phyloP scores from a whole-genome alignment of 2,329 filamentous ascomycete genomes.

The Scortechinia acanthostroma region DNA sequence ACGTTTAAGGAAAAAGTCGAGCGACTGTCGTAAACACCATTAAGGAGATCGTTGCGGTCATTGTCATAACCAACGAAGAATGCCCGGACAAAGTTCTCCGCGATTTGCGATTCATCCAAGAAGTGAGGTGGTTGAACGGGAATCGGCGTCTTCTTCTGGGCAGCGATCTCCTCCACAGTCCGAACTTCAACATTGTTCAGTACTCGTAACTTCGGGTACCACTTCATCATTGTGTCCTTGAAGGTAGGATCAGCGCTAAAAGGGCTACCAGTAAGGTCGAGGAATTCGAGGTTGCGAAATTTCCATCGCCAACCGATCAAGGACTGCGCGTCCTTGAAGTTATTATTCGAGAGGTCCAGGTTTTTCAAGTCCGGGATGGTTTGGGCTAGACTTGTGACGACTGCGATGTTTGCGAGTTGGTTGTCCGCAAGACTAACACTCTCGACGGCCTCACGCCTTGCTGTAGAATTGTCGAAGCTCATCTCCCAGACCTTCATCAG shows the following conservation, averaged over 20 bases:
- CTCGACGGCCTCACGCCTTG: slow-evolving; percentile 43
- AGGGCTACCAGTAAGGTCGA: slow-evolving; percentile 45
- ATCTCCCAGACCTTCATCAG: slow-evolving; percentile 52
- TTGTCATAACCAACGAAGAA: slow-evolving; percentile 44
- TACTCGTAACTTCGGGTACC: slow-evolving; percentile 51
- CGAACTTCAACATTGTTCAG: slow-evolving; percentile 48
- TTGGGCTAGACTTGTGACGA: slow-evolving; percentile 43
- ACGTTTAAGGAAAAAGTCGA: slow-evolving; percentile 44
- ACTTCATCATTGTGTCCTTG: slow-evolving; percentile 44
- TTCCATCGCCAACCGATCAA: slow-evolving; percentile 48
- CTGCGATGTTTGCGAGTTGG: slow-evolving; percentile 38
- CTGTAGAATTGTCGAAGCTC: slow-evolving; percentile 38
- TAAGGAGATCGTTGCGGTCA: slow-evolving; percentile 34
- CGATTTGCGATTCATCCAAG: slow-evolving; percentile 39
- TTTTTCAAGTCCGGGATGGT: slow-evolving; percentile 52
- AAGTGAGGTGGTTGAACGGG: slow-evolving; percentile 38
- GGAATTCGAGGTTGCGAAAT: slow-evolving; percentile 48
- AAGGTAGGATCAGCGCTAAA: slow-evolving; percentile 34
- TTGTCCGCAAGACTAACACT: slow-evolving; percentile 54
- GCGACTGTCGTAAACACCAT: slow-evolving; percentile 38
- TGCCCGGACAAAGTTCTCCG: slow-evolving; percentile 39
- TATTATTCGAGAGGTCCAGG: slow-evolving; percentile 55
- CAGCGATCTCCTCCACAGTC: slow-evolving; percentile 36
- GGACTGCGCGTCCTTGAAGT: slow-evolving; percentile 37
- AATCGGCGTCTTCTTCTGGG: slow-evolving; percentile 35